Conservation (phyloP, 257 asterid species). For the Ophiorrhiza pumila region DNA sequence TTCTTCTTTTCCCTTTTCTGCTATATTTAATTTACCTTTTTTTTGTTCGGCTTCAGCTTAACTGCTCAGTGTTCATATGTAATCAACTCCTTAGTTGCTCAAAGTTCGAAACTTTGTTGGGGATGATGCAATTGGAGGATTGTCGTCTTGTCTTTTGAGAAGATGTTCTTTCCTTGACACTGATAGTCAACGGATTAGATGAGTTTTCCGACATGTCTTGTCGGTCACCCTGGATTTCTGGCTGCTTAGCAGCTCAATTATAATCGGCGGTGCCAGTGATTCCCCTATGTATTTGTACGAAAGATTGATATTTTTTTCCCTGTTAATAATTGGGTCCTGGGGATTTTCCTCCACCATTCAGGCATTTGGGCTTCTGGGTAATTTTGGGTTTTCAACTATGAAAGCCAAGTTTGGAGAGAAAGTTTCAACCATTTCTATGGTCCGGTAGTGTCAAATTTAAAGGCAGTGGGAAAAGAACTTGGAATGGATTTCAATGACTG, state of each 20-base stretch:
- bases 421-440: conserved; percentile 26
- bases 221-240: neutral
- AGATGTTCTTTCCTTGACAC: conserved; percentile 26
- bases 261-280: neutral
- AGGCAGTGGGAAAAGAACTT: conserved; percentile 50
- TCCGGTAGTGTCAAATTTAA: conserved; percentile 45
- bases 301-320: neutral
- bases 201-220: conserved; percentile 1
- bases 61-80: neutral
- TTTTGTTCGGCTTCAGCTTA: conserved; percentile 2
- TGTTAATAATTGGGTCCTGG: conserved; percentile 2
- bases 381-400: conserved; percentile 25
- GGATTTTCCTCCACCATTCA: conserved; percentile 4
- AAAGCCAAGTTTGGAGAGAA: conserved; percentile 38
- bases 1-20: neutral
- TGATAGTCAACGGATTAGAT: neutral
- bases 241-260: neutral
- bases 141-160: conserved; percentile 7
- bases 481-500: conserved; percentile 88
- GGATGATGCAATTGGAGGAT: conserved; percentile 3
- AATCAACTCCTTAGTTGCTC: neutral
- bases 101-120: conserved; percentile 5
- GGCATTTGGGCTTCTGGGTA: conserved; percentile 12
- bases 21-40: too few relatives aligned
- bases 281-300: neutral